These are phyloP conservation scores for Leucaena leucocephala DNA, from an alignment of 306 rosid genomes.

Conservation along the genomic window DNA sequence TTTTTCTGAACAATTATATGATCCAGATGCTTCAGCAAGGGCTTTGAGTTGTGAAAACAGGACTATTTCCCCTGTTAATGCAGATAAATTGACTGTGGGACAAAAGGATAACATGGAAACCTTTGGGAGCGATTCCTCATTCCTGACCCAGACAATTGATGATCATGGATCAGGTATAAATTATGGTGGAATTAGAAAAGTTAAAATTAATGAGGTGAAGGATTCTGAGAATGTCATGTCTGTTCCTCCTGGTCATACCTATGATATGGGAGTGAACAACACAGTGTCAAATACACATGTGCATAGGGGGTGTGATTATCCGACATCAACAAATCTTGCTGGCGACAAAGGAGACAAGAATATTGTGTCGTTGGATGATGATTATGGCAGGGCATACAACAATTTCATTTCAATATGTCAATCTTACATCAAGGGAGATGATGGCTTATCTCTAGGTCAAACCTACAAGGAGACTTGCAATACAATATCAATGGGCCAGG, in stretches of 20 bases:
- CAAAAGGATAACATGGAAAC: conserved; percentile 56
- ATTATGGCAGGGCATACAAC: conserved; percentile 51
- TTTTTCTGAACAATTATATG: conserved; percentile 53
- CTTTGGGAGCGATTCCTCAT: conserved; percentile 51
- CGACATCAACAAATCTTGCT: conserved; percentile 48
- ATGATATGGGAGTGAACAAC: conserved; percentile 44
- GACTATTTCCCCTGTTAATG: conserved; percentile 40
- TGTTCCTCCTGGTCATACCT: conserved; percentile 46
- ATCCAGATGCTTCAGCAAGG: conserved; percentile 41
- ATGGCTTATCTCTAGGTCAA: conserved; percentile 50
- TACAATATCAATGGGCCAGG: conserved; percentile 41
- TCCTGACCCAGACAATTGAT: conserved; percentile 55
- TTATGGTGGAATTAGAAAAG: conserved; percentile 71
- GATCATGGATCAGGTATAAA: conserved; percentile 55
- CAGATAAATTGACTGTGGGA: conserved; percentile 46
- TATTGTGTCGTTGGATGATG: conserved; percentile 42
- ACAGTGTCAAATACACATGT: conserved; percentile 35
- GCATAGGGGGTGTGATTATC: conserved; percentile 40
- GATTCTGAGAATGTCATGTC: conserved; percentile 60
- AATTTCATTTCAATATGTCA: conserved; percentile 57
- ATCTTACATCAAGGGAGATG: conserved; percentile 46
- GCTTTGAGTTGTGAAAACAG: conserved; percentile 48
- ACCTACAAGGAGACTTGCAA: conserved; percentile 47
- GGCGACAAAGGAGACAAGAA: conserved; percentile 53
- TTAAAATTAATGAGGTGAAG: conserved; percentile 71